Percentiles rank a stretch among this genome's conserved stretches.
Evolutionary conservation across 2,329 filamentous ascomycete species (phyloP).

Genomic region (Thermochaetoides dissita): DNA sequence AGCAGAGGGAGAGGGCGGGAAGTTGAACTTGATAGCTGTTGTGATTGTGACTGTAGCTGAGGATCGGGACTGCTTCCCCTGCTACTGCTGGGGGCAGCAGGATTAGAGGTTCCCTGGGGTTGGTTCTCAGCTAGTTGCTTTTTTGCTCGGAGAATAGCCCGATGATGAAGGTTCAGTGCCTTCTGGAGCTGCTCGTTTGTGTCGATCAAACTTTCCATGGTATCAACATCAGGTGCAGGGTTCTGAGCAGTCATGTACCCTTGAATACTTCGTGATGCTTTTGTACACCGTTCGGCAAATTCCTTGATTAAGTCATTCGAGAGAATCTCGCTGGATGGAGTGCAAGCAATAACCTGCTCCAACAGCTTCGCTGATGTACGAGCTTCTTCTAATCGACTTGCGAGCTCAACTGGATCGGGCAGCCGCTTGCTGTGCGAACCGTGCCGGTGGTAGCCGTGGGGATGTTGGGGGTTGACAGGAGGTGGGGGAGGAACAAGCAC

Average conservation of each 20-base stretch:
- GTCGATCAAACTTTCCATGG: conserved; percentile 84
- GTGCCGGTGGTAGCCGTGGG: conserved; percentile 29
- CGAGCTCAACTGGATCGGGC: conserved; percentile 63
- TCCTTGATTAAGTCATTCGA: conserved; percentile 82
- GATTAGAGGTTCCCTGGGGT: background rate
- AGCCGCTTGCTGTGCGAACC: conserved; percentile 39
- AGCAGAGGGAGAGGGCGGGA: conserved; percentile 11
- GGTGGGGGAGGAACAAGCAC: conserved; percentile 15
- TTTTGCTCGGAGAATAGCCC: conserved; percentile 53
- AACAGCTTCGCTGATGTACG: conserved; percentile 81
- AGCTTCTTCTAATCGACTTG: conserved; percentile 76
- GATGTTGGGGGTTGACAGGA: conserved; percentile 21
- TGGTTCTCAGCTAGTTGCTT: conserved; percentile 31
- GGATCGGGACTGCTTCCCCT: conserved; percentile 16
- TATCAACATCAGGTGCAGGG: conserved; percentile 79
- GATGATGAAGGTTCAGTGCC: conserved; percentile 71
- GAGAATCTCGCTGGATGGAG: conserved; percentile 60
- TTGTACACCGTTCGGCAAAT: conserved; percentile 74
- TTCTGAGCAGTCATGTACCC: conserved; percentile 68
- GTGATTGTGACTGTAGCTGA: conserved; percentile 6
- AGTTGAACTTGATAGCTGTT: conserved; percentile 7
- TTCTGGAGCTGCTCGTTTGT: conserved; percentile 83
- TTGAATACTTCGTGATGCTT: conserved; percentile 70
- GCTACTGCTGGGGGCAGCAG: no score
- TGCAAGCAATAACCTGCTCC: conserved; percentile 81